Conservation (phyloP, 768 basidiomycete species). For the Chalciporus sphaerocephalus region DNA sequence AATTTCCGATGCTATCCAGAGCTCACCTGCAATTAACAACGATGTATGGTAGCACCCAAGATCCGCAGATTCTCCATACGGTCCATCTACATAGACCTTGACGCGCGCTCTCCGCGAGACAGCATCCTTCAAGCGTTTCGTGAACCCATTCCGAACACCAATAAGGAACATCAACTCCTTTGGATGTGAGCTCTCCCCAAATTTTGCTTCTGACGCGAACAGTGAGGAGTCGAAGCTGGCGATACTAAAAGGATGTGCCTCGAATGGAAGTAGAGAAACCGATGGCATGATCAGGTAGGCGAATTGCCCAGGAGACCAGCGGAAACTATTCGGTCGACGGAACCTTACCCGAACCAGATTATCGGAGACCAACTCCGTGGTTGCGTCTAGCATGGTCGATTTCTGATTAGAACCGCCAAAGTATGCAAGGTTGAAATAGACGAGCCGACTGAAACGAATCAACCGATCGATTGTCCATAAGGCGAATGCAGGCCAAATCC, state of each 20-base stretch:
- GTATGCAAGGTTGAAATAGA: constrained; percentile 39
- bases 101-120: constrained; percentile 31
- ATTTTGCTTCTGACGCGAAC: constrained; percentile 5
- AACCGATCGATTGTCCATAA: constrained; percentile 53
- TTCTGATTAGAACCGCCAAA: constrained; percentile 23
- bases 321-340: constrained; percentile 41
- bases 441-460: constrained; percentile 40
- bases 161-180: constrained; percentile 52
- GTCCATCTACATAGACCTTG: constrained; percentile 53
- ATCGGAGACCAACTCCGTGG: constrained; percentile 39
- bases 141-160: constrained; percentile 54
- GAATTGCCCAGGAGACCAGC: constrained; percentile 49
- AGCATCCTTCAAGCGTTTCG: constrained; percentile 38
- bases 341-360: constrained; percentile 45
- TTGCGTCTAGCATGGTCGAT: constrained; percentile 29
- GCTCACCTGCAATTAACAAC: constrained; percentile 45
- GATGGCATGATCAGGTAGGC: constrained; percentile 46
- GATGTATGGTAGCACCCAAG: constrained; percentile 40
- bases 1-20: background rate
- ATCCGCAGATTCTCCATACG: constrained; percentile 43
- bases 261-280: constrained; percentile 40
- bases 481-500: constrained; percentile 48
- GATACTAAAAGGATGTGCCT: constrained; percentile 59
- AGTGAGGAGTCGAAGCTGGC: constrained; percentile 33
- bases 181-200: constrained; percentile 5